These are phyloP conservation scores for Pythium sp. DNA, from an alignment of 352 stramenopile species.

Conservation along the genomic window DNA sequence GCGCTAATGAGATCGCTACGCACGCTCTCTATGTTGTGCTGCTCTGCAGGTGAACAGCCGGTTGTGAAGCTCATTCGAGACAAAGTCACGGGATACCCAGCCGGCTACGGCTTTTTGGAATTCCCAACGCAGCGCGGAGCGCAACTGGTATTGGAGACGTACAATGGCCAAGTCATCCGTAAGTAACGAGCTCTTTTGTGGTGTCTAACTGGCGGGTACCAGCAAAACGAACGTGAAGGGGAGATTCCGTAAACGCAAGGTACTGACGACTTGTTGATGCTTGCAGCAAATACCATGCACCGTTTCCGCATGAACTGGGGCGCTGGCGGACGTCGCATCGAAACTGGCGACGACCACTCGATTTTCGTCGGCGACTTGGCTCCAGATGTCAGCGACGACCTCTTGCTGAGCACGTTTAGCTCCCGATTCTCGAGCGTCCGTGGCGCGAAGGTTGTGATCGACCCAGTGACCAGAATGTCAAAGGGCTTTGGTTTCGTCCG, in stretches of 20 bases:
- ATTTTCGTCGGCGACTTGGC: conserved; percentile 91
- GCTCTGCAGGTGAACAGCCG: conserved; percentile 61
- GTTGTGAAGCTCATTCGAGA: conserved; percentile 91
- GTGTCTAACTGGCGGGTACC: neutral
- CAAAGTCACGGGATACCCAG: conserved; percentile 83
- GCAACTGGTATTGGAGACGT: conserved; percentile 82
- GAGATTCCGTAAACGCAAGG: neutral
- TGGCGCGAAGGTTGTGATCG: conserved; percentile 89
- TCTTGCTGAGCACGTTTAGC: conserved; percentile 84
- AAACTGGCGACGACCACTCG: conserved; percentile 83
- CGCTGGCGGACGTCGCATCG: conserved; percentile 80
- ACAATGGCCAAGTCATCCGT: conserved; percentile 88
- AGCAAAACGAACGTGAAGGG: too few species aligned
- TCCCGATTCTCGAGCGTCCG: conserved; percentile 77
- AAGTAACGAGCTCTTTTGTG: conserved; percentile 10
- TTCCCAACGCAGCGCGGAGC: conserved; percentile 82
- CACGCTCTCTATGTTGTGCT: neutral
- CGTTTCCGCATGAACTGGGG: conserved; percentile 93
- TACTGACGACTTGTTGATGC: neutral
- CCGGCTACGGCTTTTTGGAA: conserved; percentile 91
- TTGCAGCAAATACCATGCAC: conserved; percentile 81
- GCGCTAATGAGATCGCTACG: neutral
- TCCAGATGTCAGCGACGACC: conserved; percentile 86
- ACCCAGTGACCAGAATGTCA: conserved; percentile 84
- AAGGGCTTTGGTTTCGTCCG: conserved; percentile 93